Evolutionary conservation across 1,284 basidiomycete species (phyloP).

Genomic region (Trichosporon sp.): DNA sequence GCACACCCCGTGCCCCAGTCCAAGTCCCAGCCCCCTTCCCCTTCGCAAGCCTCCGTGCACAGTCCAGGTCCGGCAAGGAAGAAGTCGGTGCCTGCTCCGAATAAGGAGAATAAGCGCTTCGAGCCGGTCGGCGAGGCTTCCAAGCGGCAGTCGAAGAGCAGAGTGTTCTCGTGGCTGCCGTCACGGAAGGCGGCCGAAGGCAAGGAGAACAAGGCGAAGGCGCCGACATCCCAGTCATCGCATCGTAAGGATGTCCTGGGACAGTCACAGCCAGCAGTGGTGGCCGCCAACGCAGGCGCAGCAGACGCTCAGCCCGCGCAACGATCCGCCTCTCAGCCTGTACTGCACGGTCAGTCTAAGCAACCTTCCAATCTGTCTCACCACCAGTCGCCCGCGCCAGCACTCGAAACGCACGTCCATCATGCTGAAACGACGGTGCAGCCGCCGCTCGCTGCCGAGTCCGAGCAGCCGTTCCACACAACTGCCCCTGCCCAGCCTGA

Average conservation of each 20-base stretch:
- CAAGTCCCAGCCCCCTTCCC: background rate
- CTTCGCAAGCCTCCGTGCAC: background rate
- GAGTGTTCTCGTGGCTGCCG: slow-evolving; percentile 13
- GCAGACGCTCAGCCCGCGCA: background rate
- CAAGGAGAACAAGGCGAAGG: slow-evolving; percentile 10
- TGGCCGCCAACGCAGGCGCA: background rate
- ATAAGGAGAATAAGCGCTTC: slow-evolving; percentile 6
- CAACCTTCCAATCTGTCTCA: slow-evolving; percentile 16
- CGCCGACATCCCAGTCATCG: background rate
- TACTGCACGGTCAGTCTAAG: slow-evolving; percentile 16
- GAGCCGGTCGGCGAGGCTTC: background rate
- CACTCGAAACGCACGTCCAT: background rate
- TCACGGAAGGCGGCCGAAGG: background rate
- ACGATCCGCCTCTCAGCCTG: background rate
- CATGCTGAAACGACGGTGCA: background rate
- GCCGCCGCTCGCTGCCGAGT: background rate
- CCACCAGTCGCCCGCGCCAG: background rate
- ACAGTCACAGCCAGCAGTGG: background rate
- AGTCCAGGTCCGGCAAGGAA: background rate
- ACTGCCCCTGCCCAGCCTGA: background rate
- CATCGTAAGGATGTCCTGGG: background rate
- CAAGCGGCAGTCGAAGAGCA: background rate
- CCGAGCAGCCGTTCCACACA: background rate
- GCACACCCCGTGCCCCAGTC: background rate
- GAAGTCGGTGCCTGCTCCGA: slow-evolving; percentile 3